Evolutionary conservation across 2,329 filamentous ascomycete species (phyloP).

Genomic region (Penicillium freii): DNA sequence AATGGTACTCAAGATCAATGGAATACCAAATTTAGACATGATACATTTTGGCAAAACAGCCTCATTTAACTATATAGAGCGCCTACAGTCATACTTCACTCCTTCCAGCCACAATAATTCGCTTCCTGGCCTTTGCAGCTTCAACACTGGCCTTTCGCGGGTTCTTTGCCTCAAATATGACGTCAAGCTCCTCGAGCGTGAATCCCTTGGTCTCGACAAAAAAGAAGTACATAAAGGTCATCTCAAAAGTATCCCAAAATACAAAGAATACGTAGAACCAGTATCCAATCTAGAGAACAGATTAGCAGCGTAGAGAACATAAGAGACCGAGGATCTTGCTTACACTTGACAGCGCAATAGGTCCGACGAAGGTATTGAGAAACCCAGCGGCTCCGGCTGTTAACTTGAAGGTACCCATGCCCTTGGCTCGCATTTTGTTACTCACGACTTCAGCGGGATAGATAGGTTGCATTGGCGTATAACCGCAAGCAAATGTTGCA

Average conservation of each 20-base stretch:
- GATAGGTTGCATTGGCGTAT: not conserved
- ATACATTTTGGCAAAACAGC: not conserved
- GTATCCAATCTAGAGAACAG: not conserved
- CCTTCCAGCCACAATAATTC: not conserved
- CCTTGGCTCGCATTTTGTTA: not conserved
- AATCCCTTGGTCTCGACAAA: not conserved
- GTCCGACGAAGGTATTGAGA: not conserved
- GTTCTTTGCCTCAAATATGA: not conserved
- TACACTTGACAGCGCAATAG: not conserved
- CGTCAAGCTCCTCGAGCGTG: not conserved
- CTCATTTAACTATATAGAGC: not conserved
- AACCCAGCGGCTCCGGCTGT: not conserved
- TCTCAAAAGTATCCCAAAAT: not conserved
- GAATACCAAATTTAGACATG: not conserved
- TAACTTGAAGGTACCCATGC: not conserved
- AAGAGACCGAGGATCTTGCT: not conserved
- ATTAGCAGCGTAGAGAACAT: not conserved
- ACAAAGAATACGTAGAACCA: not conserved
- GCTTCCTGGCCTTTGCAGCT: not conserved
- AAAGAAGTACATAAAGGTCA: not conserved
- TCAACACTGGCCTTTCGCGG: not conserved
- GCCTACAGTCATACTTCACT: not conserved
- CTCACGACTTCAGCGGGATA: not conserved
- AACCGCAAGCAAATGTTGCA: not conserved
- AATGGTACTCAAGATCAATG: not conserved